These are phyloP conservation scores for Astrocystis sublimbata DNA, from an alignment of 495 filamentous ascomycete species.

Conservation along the genomic window DNA sequence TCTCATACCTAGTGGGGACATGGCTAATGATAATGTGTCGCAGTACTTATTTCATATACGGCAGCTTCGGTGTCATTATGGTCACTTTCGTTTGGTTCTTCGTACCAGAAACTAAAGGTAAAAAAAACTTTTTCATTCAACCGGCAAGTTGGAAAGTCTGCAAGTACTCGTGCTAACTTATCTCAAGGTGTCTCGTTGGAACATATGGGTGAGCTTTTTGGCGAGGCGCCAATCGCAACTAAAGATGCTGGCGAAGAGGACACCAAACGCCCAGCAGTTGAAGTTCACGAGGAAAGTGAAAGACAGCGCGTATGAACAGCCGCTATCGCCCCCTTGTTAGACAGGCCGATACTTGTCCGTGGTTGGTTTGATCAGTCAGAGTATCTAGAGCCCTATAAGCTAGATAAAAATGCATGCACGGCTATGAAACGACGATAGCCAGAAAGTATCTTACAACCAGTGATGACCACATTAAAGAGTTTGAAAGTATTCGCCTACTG, in stretches of 20 bases:
- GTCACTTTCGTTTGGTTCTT: conserved; percentile 70
- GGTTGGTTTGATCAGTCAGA: too few relatives aligned
- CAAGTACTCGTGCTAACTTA: conserved; percentile 29
- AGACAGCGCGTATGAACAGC: conserved; percentile 10
- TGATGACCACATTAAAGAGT: too few relatives aligned
- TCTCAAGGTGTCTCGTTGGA: conserved; percentile 30
- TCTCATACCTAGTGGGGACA: background rate
- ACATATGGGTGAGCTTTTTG: conserved; percentile 22
- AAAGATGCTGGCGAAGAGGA: conserved; percentile 6
- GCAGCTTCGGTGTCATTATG: conserved; percentile 67
- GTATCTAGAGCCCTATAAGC: too few relatives aligned
- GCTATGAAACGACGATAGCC: too few relatives aligned
- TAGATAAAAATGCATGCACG: too few relatives aligned
- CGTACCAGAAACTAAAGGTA: conserved; percentile 72
- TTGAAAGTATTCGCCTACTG: background rate
- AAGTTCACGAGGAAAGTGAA: background rate
- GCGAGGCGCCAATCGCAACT: conserved; percentile 1
- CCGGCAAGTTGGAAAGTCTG: conserved; percentile 32
- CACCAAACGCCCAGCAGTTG: conserved; percentile 1
- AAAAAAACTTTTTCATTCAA: conserved; percentile 42
- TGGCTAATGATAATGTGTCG: conserved; percentile 8
- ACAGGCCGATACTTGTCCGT: background rate
- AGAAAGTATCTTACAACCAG: too few relatives aligned
- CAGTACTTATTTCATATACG: conserved; percentile 56
- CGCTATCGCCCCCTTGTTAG: background rate